Evolutionary conservation across 2,329 filamentous ascomycete species (phyloP), one percentile per base, ranked within the genome.

Genomic region (Pseudogymnoascus sp.): DNA sequence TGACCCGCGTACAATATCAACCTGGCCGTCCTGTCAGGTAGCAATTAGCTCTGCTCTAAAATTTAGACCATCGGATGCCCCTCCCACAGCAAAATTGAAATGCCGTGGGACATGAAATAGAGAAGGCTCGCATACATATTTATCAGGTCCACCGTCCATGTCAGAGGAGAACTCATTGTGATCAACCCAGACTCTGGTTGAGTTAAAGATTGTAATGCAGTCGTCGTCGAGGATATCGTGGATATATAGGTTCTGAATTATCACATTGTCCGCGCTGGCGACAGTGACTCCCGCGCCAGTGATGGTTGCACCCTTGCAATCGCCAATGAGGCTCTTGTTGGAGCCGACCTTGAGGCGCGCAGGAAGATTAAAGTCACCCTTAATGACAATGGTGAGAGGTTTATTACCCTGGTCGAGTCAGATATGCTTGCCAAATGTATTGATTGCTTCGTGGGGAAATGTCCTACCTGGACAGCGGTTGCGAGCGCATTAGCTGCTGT

Each of bases 211-310:
- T 1, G 78, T 77, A 62, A 86, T 76, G 40, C 80, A 78, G 70
- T 86, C 83, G 38, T 80, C 80, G 44, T 69, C 72, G 6, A 76
- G 74, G 1, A 83, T 79, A 63, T 82, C 79, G 65, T 76, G 71
- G 65, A 83, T 78, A 66, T 80, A 80, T 38, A 86, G 70, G 73
- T 86, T 85, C 56, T 80, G 80, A 59, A 86, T 70, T 63, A 86
- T 84, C 59, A 85, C 82, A 66, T 86, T 85, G 64, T 70, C 76
- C 16, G 72, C 74, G 38, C 74, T 70, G 71, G 79, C 79, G 67
- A 84, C 73, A 62, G 76, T 78, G 59, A 84, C 72, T 6, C 78
- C 78, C 62, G 79, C 72, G 61, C 77, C 75, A n/a, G 76, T 73
- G 21, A 83, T 73, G 59, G 74, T 75, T 72, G 38, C 61, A 8